These are phyloP conservation scores for Carex kokanica DNA, from an alignment of 176 grass and related monocot species.

Conservation along the genomic window DNA sequence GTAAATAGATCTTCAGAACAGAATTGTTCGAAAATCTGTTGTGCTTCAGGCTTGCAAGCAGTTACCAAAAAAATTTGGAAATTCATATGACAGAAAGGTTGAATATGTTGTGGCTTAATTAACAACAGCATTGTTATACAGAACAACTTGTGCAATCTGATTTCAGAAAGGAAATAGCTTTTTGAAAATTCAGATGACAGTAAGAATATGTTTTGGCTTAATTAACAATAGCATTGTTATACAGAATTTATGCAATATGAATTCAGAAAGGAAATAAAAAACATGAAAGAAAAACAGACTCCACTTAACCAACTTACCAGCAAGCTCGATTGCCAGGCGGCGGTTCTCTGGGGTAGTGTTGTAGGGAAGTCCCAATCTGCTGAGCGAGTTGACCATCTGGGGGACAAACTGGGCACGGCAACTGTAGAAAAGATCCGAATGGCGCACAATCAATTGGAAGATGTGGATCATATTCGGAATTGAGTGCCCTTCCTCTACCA, in stretches of 20 bases:
- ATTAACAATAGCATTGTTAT: neutral
- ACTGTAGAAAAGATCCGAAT: conserved; percentile 96
- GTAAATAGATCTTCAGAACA: neutral
- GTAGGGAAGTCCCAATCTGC: conserved; percentile 85
- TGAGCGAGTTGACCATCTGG: conserved; percentile 99
- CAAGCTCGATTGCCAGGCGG: conserved; percentile 96
- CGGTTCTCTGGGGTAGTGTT: conserved; percentile 92
- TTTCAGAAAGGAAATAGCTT: conserved; percentile 7
- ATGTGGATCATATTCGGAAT: conserved; percentile 99
- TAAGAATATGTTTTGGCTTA: neutral
- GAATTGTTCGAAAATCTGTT: neutral
- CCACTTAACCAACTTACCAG: conserved; percentile 38
- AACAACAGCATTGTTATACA: neutral
- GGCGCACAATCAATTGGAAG: conserved; percentile 97
- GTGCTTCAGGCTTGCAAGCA: neutral
- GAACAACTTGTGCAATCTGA: neutral
- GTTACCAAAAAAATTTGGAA: neutral
- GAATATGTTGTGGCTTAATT: neutral
- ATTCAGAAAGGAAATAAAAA: neutral
- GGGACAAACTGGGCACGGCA: conserved; percentile 99
- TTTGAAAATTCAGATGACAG: neutral
- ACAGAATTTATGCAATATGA: neutral
- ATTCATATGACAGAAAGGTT: neutral
- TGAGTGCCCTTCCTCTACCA: conserved; percentile 98
- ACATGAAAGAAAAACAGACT: neutral